A percentile compares a stretch with the other conserved stretches of the same genome.
Evolutionary conservation across 2,329 filamentous ascomycete genomes (phyloP).

Genomic region (Ophidiomyces ophidiicola): DNA sequence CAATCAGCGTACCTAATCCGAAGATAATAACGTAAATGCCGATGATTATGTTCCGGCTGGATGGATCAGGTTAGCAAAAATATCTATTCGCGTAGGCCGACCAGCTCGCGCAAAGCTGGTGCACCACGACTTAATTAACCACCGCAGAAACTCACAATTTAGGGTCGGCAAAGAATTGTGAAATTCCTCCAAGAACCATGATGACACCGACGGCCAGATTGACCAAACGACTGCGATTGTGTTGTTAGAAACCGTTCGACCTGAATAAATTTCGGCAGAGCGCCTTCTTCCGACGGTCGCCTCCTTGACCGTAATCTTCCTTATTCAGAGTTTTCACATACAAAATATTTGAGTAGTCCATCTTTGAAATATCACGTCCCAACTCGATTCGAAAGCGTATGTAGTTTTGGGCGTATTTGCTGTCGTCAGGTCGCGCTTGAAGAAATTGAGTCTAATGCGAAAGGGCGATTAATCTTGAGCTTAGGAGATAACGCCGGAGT

Average conservation of each 20-base stretch:
- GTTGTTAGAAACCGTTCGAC: neutral
- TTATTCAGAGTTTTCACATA: conserved; percentile 7
- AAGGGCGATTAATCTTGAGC: no score
- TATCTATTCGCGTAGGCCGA: no score
- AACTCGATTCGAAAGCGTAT: neutral
- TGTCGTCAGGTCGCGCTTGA: no score
- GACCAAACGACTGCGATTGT: conserved; percentile 65
- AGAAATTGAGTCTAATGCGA: no score
- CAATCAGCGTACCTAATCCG: conserved; percentile 54
- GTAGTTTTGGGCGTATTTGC: neutral
- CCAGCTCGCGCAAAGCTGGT: no score
- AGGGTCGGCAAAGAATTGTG: conserved; percentile 30
- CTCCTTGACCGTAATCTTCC: no score
- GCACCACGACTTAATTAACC: conserved; percentile 15
- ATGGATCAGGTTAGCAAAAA: conserved; percentile 8
- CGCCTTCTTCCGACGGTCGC: no score
- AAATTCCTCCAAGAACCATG: conserved; percentile 70
- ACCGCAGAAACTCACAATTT: conserved; percentile 19
- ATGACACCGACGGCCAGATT: conserved; percentile 80
- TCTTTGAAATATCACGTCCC: conserved; percentile 3
- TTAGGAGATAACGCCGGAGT: neutral
- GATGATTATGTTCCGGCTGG: conserved; percentile 60
- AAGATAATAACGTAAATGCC: conserved; percentile 85
- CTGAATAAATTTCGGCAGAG: neutral
- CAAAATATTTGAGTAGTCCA: conserved; percentile 16